Evolutionary conservation across 2,329 filamentous ascomycete species (phyloP), one percentile per base, ranked within the genome.

Genomic region (Coleophoma cylindrospora): DNA sequence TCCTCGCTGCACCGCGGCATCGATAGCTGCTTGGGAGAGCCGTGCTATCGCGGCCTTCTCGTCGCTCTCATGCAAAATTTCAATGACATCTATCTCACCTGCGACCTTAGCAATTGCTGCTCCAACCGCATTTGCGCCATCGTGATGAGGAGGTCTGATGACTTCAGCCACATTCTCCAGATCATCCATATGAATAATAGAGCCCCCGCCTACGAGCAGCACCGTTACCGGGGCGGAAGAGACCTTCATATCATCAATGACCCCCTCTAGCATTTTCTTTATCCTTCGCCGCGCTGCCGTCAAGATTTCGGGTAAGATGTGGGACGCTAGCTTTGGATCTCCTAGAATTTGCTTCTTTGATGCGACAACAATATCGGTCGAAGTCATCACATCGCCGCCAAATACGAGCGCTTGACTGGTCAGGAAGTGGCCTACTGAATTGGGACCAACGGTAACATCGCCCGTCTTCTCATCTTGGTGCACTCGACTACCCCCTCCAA

Each of bases 31-130:
- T 48, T 61, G 55, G 2, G 68, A 60, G 6, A 66, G 65, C 32
- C 61, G 64, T 34, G 70, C 60, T 17, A 69, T 66, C 0, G 70
- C 72, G 4, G 67, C 68, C 19, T 68, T 65, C 3, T 70, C 65
- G 3, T 67, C 59, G 2, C 66, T 66, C 3, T 66, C 68, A 19
- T 71, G 68, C 14, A 72, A 57, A 10, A 75, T 71, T 52, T 76
- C 70, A n/a, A 80, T 73, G 1, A 74, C 64, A 49, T 82, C 78
- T 2, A 81, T 66, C 10, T 74, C 72, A 0, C 76, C 77, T 3
- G 73, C 73, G 1, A 81, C 72, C 49, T 77, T 77, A 3, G 76
- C 76, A 33, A 80, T 80, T 0, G 79, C 79, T 0, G 79, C 79
- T 4, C 79, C 79, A 1, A 82, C 74, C 0, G 79, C 78, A 57